Evolutionary conservation across 1,284 basidiomycete genomes (phyloP).

Genomic region (Pascua guehoae): DNA sequence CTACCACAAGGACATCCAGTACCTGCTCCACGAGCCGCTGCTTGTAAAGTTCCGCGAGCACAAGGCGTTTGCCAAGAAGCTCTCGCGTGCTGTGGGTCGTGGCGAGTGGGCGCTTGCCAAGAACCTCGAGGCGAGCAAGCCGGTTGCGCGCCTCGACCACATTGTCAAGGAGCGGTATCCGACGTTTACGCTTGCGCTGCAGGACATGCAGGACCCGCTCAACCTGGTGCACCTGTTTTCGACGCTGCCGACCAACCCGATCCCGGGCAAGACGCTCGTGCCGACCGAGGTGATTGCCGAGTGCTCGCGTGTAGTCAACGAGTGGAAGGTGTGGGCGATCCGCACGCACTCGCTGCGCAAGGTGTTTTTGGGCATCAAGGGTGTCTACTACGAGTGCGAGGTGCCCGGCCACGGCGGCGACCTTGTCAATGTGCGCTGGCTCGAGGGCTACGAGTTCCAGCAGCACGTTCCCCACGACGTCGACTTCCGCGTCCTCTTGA

Average conservation of each 20-base stretch:
- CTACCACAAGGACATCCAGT: constrained; percentile 97
- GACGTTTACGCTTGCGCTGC: constrained; percentile 90
- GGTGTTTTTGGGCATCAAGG: constrained; percentile 96
- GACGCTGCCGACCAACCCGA: constrained; percentile 73
- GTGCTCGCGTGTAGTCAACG: constrained; percentile 80
- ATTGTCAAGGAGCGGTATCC: constrained; percentile 99
- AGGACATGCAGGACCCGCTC: constrained; percentile 95
- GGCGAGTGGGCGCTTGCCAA: constrained; percentile 95
- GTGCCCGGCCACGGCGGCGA: constrained; percentile 70
- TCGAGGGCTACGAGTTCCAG: constrained; percentile 96
- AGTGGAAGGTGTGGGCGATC: constrained; percentile 91
- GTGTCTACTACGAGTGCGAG: constrained; percentile 96
- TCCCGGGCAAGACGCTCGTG: constrained; percentile 59
- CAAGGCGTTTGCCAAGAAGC: constrained; percentile 97
- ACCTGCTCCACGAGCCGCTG: constrained; percentile 94
- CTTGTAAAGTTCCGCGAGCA: constrained; percentile 94
- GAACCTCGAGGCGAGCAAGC: constrained; percentile 87
- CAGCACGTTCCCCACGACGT: constrained; percentile 94
- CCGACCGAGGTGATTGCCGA: constrained; percentile 82
- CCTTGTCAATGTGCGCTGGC: constrained; percentile 76
- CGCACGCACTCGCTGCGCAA: constrained; percentile 81
- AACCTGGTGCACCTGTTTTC: constrained; percentile 93
- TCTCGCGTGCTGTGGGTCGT: constrained; percentile 86
- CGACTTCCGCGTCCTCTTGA: constrained; percentile 94
- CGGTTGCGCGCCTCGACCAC: constrained; percentile 84